A percentile compares a stretch with the other conserved stretches of the same genome.
These are phyloP conservation scores for Paraconiothyrium brasiliense DNA, from an alignment of 2,329 filamentous ascomycete species.

Conservation along the genomic window DNA sequence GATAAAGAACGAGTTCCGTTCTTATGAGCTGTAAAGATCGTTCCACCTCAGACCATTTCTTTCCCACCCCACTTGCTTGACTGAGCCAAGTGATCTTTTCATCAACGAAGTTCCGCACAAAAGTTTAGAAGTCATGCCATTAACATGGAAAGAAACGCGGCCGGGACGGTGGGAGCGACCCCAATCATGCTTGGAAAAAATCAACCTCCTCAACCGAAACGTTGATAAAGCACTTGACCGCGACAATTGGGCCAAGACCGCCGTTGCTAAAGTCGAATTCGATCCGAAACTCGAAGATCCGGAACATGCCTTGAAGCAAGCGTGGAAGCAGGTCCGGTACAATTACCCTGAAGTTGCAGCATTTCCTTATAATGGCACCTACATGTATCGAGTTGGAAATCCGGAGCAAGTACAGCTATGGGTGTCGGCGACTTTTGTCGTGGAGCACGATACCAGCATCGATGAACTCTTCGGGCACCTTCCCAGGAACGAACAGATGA, in stretches of 20 bases:
- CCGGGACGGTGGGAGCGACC: slow-evolving; percentile 38
- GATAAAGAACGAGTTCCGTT: slow-evolving; percentile 6
- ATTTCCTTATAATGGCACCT: slow-evolving; percentile 35
- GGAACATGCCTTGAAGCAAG: slow-evolving; percentile 25
- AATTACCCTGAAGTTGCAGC: slow-evolving; percentile 37
- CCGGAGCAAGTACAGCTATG: slow-evolving; percentile 31
- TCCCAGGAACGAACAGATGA: slow-evolving; percentile 39
- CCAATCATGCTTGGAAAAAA: slow-evolving; percentile 33
- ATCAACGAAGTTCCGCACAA: background rate
- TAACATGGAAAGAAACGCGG: slow-evolving; percentile 35
- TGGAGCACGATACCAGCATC: slow-evolving; percentile 27
- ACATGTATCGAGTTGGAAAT: slow-evolving; percentile 36
- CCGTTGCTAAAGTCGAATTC: slow-evolving; percentile 36
- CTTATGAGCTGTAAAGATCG: background rate
- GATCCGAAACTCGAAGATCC: slow-evolving; percentile 31
- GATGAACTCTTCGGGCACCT: slow-evolving; percentile 34
- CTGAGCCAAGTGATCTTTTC: background rate
- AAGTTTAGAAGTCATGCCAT: slow-evolving; percentile 4
- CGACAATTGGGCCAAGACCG: slow-evolving; percentile 39
- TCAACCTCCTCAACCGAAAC: slow-evolving; percentile 34
- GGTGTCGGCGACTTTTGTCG: slow-evolving; percentile 36
- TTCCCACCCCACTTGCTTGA: slow-evolving; percentile 1
- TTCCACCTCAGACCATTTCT: slow-evolving; percentile 7
- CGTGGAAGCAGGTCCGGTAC: slow-evolving; percentile 41
- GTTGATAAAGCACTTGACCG: slow-evolving; percentile 35